These are phyloP conservation scores for Leptographium flavum DNA, from an alignment of 2,329 filamentous ascomycete species.

Conservation along the genomic window DNA sequence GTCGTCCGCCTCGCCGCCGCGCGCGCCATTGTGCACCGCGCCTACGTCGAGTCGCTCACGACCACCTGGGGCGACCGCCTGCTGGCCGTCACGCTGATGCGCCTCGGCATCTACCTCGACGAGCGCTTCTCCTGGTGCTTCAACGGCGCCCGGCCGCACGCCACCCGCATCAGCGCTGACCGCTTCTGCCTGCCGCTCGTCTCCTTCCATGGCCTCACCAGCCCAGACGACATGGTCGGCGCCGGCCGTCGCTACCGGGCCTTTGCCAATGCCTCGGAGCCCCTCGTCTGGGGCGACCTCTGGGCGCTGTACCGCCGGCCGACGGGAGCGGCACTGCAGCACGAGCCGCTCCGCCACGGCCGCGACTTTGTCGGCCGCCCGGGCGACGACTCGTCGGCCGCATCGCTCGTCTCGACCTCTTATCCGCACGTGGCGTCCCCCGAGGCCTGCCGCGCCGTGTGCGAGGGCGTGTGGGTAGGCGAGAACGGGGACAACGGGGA, in stretches of 20 bases:
- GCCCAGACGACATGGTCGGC: constrained; percentile 28
- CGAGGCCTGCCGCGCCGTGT: constrained; percentile 28
- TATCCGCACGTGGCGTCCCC: constrained; percentile 20
- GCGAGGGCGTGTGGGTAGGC: constrained; percentile 18
- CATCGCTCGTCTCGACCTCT: constrained; percentile 12
- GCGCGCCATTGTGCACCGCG: constrained; percentile 26
- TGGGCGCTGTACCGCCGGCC: constrained; percentile 32
- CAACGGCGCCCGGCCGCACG: constrained; percentile 36
- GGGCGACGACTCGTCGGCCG: constrained; percentile 28
- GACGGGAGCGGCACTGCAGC: constrained; percentile 22
- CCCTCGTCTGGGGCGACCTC: constrained; percentile 33
- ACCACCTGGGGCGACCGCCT: constrained; percentile 41
- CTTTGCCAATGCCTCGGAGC: constrained; percentile 7
- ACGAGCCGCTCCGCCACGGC: constrained; percentile 21
- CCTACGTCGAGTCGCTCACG: constrained; percentile 32
- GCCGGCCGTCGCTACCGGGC: constrained; percentile 24
- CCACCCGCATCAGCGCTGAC: constrained; percentile 33
- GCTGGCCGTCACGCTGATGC: constrained; percentile 36
- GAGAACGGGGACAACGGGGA: not conserved
- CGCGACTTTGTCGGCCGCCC: constrained; percentile 32
- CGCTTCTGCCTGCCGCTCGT: constrained; percentile 39
- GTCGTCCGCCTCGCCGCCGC: constrained; percentile 31
- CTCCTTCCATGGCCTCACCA: constrained; percentile 36
- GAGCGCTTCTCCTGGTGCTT: constrained; percentile 39
- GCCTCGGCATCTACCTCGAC: constrained; percentile 38